Base-by-base conservation (phyloP, 1,139 yeast species). In the Suzukiozyma palmioleophila region DNA sequence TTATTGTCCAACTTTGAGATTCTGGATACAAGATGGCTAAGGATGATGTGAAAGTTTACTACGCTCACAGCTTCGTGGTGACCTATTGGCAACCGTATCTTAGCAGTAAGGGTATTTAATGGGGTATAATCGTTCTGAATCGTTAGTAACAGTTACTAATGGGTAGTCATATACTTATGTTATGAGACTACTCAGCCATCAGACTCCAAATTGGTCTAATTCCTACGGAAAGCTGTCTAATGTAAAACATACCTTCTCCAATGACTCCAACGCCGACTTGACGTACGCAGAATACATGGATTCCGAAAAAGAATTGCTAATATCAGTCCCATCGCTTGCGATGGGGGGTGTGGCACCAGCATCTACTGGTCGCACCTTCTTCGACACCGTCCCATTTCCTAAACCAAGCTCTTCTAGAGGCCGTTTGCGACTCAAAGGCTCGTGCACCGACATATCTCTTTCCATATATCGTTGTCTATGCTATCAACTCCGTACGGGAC, bases 221-320 rank as follows among this genome's bases (percentile, higher is more conserved):
- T 9, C 28, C 13, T 10, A 4, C 9, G 12, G 12, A 5, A 26
- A 26, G 13, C 4, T 12, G 5, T 5, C 3, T 12, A 5, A 26
- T 5, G 5, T 10, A 3, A 26, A 26, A 70, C 74, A 68, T 77
- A 66, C 72, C 63, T 70, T 75, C 45, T 83, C 89, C 53, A 84
- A 66, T 41, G 84, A 77, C 39, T 81, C 84, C 48, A 86, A 64
- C 28, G 94, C 94, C 42, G 85, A 75, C 49, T 73, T 75, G 26
- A 84, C 80, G 54, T 75, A 78, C 33, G 84, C 71, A 38, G 73
- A 62, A 60, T 81, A 84, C 76, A 84, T 73, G 56, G 77, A 73
- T 40, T 74, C 77, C 30, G 77, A 64, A 51, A 75, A 69, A 37
- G 56, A 53, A 39, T 50, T 33, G 30, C 11, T 26, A 6, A 26